Percentiles rank a stretch among this genome's conserved stretches.
phyloP scores from a whole-genome alignment of 805 yeast genomes.

The Ogataea minuta region DNA sequence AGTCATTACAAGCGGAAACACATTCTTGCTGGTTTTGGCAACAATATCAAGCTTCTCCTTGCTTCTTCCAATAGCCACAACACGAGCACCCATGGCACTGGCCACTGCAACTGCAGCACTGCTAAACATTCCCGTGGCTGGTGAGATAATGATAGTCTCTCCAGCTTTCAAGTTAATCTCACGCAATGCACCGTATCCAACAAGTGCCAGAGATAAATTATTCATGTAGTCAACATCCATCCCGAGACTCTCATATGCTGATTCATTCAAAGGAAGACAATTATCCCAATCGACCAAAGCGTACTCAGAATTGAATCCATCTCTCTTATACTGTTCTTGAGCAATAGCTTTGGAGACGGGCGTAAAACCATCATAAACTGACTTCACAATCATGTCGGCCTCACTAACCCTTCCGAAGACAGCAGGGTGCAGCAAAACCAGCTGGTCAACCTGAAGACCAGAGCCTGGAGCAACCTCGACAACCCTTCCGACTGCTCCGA shows the following conservation, averaged over 20 bases:
- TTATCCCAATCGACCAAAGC: constrained; percentile 3
- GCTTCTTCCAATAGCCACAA: constrained; percentile 11
- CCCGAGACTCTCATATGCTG: constrained; percentile 17
- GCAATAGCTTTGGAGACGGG: constrained; percentile 3
- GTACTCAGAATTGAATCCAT: constrained; percentile 8
- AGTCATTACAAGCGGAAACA: constrained; percentile 4
- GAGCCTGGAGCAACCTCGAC: constrained; percentile 19
- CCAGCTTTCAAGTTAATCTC: constrained; percentile 7
- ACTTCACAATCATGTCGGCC: not conserved
- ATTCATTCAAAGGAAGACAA: constrained; percentile 5
- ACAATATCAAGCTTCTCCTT: not conserved
- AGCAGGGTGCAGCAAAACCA: constrained; percentile 5
- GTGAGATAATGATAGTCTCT: constrained; percentile 8
- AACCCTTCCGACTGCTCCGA: constrained; percentile 9
- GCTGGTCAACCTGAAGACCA: constrained; percentile 17
- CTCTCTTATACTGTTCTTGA: not conserved
- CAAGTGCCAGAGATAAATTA: not conserved
- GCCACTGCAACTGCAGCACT: constrained; percentile 15
- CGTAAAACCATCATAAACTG: constrained; percentile 4
- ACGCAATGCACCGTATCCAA: constrained; percentile 8
- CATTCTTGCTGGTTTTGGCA: constrained; percentile 3
- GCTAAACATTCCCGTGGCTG: constrained; percentile 13
- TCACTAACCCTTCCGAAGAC: constrained; percentile 2
- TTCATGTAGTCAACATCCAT: constrained; percentile 3
- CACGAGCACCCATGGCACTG: constrained; percentile 12